Evolutionary conservation across 352 stramenopile genomes (phyloP).

Genomic region (Phytophthora ramorum): DNA sequence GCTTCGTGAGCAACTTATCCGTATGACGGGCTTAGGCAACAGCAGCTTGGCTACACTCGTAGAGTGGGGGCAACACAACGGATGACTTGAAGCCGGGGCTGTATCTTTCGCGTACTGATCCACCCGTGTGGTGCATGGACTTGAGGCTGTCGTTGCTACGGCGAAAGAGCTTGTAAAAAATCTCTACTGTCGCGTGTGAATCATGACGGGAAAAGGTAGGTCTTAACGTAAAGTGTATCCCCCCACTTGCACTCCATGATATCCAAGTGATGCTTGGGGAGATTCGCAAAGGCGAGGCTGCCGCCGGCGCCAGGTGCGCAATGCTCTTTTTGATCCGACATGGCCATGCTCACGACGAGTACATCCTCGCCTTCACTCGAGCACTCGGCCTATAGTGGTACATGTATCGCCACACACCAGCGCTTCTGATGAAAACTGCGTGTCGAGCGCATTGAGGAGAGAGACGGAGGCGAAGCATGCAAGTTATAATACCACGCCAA

Average conservation of each 20-base stretch:
- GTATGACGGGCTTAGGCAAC: too few species aligned
- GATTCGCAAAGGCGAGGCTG: constrained; percentile 8
- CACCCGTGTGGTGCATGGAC: not conserved
- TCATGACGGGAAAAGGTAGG: not conserved
- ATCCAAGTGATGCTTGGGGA: not conserved
- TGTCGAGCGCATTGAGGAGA: constrained; percentile 6
- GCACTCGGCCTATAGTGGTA: constrained; percentile 6
- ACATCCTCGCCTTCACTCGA: not conserved
- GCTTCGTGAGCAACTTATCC: too few species aligned
- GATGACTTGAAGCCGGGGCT: constrained; percentile 14
- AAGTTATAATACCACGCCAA: not conserved
- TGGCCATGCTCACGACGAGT: constrained; percentile 8
- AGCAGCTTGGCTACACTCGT: not conserved
- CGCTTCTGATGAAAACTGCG: not conserved
- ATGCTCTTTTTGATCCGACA: constrained; percentile 2
- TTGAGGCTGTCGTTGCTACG: constrained; percentile 5
- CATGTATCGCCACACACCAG: too few species aligned
- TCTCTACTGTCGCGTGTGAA: not conserved
- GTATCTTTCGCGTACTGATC: constrained; percentile 10
- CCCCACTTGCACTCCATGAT: not conserved
- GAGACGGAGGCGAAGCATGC: not conserved
- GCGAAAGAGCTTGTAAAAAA: not conserved
- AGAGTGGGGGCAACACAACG: constrained; percentile 5
- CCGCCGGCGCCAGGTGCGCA: not conserved
- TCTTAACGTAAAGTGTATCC: not conserved